Base-by-base conservation (phyloP, 192 early-diverging fungal genomes). In the Ramicandelaber brevisporus region DNA sequence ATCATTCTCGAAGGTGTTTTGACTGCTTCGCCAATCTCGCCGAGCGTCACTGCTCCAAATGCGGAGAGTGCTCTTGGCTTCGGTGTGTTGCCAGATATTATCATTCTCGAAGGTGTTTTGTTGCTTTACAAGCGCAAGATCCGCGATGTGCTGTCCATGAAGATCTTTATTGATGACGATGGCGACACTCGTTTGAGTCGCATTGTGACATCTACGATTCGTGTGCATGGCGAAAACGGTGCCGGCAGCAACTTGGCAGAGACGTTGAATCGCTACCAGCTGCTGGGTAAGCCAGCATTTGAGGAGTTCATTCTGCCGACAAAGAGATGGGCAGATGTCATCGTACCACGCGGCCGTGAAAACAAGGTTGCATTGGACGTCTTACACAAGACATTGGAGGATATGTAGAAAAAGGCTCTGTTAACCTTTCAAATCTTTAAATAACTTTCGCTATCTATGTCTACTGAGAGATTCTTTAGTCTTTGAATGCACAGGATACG, bases 221-320 rank as follows among this genome's bases (percentile, higher is more conserved):
- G 28, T 16, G 42, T 31, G 34, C 16, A 29, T 22, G 26, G 48
- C 19, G 37, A 44, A 33, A 36, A 30, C 23, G 29, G 43, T 31
- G 21, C 39, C 27, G 30, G 21, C n/a, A n/a, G 35, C 26, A 34
- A 46, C 5, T 38, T 81, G 21, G 63, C 62, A 10, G 29, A 44
- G 13, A 58, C 79, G 14, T 39, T 89, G 17, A 60, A 60, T 14
- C 42, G 58, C 21, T 89, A 85, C 34, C 40, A 81, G 19, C 56
- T 55, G 14, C 67, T 69, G 30, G 72, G 76, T 15, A 89, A 89
- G 53, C 80, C 80, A 3, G 53, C 62, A 32, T 85, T 81, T 41
- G 84, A 89, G 34, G 78, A 89, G 34, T 89, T 79, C 45, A 65
- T 89, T 27, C 55, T 63, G 31, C 80, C 68, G 47, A 65, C 68